These are phyloP conservation scores for Claviceps sp. DNA, from an alignment of 2,329 filamentous ascomycete species.

Conservation along the genomic window DNA sequence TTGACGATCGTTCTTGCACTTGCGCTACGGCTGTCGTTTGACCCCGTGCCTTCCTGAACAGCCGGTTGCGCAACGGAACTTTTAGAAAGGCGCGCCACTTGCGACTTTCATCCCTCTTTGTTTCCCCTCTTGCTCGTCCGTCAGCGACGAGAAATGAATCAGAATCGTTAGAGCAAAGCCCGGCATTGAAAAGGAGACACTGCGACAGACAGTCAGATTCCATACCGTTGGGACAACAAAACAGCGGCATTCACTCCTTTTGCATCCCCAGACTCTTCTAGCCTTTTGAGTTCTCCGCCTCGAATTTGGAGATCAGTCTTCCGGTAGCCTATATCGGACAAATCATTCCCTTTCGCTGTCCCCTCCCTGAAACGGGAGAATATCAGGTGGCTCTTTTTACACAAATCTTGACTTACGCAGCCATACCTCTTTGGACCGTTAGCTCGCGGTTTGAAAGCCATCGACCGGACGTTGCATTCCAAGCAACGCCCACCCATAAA, in stretches of 20 bases:
- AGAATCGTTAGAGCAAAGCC: not conserved
- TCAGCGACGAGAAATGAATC: conserved; percentile 6
- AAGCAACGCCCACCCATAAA: conserved; percentile 8
- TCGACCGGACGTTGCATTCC: conserved; percentile 15
- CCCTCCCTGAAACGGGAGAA: not conserved
- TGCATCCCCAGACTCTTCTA: not conserved
- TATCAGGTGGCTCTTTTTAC: conserved; percentile 2
- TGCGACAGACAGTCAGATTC: not conserved
- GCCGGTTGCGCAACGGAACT: not conserved
- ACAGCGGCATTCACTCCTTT: not conserved
- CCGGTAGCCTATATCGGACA: not conserved
- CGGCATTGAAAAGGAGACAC: conserved; percentile 2
- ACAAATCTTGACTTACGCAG: conserved; percentile 2
- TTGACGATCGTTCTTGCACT: not conserved
- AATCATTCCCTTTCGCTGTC: not conserved
- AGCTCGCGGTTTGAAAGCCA: conserved; percentile 12
- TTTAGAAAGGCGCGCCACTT: not conserved
- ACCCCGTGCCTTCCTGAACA: not conserved
- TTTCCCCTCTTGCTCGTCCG: not conserved
- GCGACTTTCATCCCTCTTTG: not conserved
- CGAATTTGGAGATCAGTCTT: not conserved
- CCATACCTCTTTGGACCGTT: conserved; percentile 14
- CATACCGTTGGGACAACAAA: not conserved
- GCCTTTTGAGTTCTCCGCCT: not conserved
- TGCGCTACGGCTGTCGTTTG: not conserved